Base-by-base conservation (phyloP, 768 basidiomycete species). In the Phlegmacium glaucopus region DNA sequence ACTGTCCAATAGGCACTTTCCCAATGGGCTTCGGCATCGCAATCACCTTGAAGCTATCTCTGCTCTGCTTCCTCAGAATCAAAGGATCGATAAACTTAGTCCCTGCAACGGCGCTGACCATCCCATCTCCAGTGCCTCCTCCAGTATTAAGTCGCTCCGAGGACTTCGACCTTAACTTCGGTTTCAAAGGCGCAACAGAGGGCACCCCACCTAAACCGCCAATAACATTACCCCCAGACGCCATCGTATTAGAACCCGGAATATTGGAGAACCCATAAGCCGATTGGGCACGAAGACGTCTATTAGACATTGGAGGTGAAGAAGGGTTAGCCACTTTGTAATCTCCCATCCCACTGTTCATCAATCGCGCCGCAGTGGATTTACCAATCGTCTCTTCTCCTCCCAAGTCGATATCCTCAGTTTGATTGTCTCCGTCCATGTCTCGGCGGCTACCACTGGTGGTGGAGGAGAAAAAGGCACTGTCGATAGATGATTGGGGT, bases 31-130 rank as follows among this genome's bases (percentile, higher is more conserved):
- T 70, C 13, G 78, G 70, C 54, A 72, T 72, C 4, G 70, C 77
- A 32, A 72, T 67, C 51, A 56, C 49, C 42, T 50, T 51, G 45
- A 59, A 42, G 39, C 48, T 51, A 34, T 72, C 67, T 58, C 52
- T 61, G 61, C 56, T 72, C 67, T 88, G 85, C 55, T 75, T 80
- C 58, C 90, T 75, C 61, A 85, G 57, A 36, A 85, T 65, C 39
- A 91, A 68, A 38, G 90, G 90, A 59, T 93, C 90, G 15, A 92
- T 81, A 60, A 93, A 93, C 63, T 75, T 81, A 22, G 69, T 70
- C 29, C 70, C 65, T 16, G 44, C 51, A 1, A 54, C 45, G 2
- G 55, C 59, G n/a, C 58, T 58, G 26, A 58, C 51, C 51, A 60
- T 57, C 28, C 65, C 63, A 34, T 59, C 60, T 9, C 58, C 64